Conservation (phyloP, 2,329 filamentous ascomycete species). For the Fusarium xyrophilum region DNA sequence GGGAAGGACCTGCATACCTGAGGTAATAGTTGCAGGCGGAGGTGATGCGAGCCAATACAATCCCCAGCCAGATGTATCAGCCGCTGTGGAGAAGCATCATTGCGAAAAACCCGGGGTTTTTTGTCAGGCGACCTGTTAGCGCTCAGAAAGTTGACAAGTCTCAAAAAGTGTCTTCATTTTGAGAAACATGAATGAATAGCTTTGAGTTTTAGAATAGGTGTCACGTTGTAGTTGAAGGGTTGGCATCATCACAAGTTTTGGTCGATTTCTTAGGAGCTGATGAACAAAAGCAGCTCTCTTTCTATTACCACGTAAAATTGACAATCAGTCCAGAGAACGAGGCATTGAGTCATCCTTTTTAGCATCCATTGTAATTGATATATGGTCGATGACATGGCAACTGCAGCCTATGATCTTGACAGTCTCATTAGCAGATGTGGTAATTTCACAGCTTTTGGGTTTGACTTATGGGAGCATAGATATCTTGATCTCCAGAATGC, state of each 20-base stretch:
- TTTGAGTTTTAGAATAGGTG: constrained; percentile 5
- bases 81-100: constrained; percentile 37
- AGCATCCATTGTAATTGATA: background rate
- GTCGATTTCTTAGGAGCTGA: background rate
- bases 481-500: background rate
- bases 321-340: background rate
- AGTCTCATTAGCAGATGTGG: background rate
- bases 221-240: background rate
- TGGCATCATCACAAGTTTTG: background rate
- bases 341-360: background rate
- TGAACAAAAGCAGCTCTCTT: constrained; percentile 9
- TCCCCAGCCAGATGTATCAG: constrained; percentile 33
- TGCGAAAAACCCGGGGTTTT: constrained; percentile 33
- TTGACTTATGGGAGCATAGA: background rate
- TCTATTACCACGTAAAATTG: background rate
- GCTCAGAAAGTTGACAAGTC: constrained; percentile 12
- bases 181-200: background rate
- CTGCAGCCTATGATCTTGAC: background rate
- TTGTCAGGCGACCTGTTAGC: constrained; percentile 30
- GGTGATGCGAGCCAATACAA: constrained; percentile 27
- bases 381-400: background rate
- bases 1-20: constrained; percentile 27
- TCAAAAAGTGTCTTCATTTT: background rate
- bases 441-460: background rate
- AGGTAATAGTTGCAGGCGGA: constrained; percentile 27